Evolutionary conservation across 768 basidiomycete genomes (phyloP).

Genomic region (Trametopsis cervina): DNA sequence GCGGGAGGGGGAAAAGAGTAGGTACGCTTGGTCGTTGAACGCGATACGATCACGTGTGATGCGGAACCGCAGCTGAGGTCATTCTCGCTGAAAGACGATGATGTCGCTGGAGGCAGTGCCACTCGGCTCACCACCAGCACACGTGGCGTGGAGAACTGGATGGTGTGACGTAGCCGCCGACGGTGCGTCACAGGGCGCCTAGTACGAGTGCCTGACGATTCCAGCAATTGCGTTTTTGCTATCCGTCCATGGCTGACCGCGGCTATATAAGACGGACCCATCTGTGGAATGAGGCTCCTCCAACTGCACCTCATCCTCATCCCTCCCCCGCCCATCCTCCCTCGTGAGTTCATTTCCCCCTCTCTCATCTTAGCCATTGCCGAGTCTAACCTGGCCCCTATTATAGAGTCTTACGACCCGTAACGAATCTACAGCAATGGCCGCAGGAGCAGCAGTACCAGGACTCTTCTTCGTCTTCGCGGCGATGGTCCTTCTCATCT

Average conservation of each 20-base stretch:
- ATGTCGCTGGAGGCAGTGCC: background rate
- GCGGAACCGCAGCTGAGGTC: too few relatives aligned
- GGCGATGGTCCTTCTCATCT: slow-evolving; percentile 61
- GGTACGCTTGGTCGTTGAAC: too few relatives aligned
- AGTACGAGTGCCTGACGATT: background rate
- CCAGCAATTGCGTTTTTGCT: too few relatives aligned
- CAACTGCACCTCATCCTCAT: background rate
- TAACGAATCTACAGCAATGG: slow-evolving; percentile 26
- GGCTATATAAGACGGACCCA: background rate
- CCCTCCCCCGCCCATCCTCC: background rate
- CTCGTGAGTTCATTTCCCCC: background rate
- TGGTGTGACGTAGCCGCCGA: background rate
- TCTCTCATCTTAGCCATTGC: background rate
- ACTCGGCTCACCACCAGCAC: background rate
- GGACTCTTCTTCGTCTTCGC: slow-evolving; percentile 68
- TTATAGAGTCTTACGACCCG: slow-evolving; percentile 9
- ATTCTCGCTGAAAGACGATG: too few relatives aligned
- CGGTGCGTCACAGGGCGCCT: background rate
- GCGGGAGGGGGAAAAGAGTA: too few relatives aligned
- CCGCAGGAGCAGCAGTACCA: slow-evolving; percentile 54
- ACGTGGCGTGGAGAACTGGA: background rate
- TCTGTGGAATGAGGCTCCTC: background rate
- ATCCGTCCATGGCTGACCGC: background rate
- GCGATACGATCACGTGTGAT: too few relatives aligned
- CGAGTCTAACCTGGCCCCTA: slow-evolving; percentile 5